Base-by-base conservation (phyloP, 2,329 filamentous ascomycete species). In the Colletotrichum tamarilloi region DNA sequence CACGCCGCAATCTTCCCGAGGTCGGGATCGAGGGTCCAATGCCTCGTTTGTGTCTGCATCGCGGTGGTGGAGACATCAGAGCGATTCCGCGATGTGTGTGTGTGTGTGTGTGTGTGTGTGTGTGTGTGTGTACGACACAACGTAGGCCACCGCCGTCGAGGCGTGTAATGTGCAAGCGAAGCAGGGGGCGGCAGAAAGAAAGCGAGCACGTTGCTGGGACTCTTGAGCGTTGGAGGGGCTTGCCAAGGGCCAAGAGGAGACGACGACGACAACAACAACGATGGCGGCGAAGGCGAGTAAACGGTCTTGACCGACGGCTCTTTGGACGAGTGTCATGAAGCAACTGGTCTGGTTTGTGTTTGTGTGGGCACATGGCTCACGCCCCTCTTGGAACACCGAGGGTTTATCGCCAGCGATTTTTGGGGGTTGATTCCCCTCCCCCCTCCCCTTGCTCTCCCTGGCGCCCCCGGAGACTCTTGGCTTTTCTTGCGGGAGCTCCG, bases 1-100 rank as follows among this genome's bases (percentile, higher is more conserved):
- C 30, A 49, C 30, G 46, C 56, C 28, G 42, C 42, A 35, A 30
- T 68, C 52, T 22, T 38, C 46, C 64, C 65, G 58, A 63, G 58
- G 65, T 52, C 62, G 53, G 53, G 59, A 68, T 63, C 24, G 57
- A 42, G 57, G 30, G 58, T 62, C 53, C 64, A 68, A 35, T 56
- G 26, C 66, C 30, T 53, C 22, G 35, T 62, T 35, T 49, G 35
- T 67, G 12, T 28, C 26, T 52, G 49, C 62, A 32, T 68, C 66
- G 66, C 49, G 52, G 57, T 49, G n/a, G 38, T 42, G 14, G 38
- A 42, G 38, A 32, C 1, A 32, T 12, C 32, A 32, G 32, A 32
- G 32, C 32, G 32, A 32, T 32, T 32, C 32, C 9, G 32, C 32
- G 32, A 32, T 22, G 22, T 22, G 22, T 22, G 22, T 22, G 22